Percentiles rank a stretch among this genome's conserved stretches.
Evolutionary conservation across 345 rosid genomes (phyloP).

Genomic region (Moringa oleifera): DNA sequence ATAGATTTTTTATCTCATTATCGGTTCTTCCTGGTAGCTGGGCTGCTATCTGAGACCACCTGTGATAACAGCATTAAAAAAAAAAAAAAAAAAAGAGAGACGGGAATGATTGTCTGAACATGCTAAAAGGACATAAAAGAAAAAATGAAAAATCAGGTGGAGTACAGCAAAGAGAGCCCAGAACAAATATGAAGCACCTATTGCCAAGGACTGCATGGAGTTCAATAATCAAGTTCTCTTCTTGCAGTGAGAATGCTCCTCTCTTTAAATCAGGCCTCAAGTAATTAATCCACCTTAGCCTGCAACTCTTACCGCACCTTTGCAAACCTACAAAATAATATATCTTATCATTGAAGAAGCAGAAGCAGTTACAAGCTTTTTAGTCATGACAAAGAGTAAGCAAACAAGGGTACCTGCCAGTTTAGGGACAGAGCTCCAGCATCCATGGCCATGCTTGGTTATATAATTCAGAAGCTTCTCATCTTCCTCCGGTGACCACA

Average conservation of each 20-base stretch:
- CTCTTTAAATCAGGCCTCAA: slow-evolving; percentile 86
- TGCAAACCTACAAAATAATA: slow-evolving; percentile 43
- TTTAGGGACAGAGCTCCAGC: slow-evolving; percentile 90
- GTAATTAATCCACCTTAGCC: slow-evolving; percentile 86
- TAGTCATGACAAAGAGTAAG: too few relatives aligned
- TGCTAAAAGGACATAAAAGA: too few relatives aligned
- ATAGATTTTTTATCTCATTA: slow-evolving; percentile 60
- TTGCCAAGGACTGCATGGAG: slow-evolving; percentile 75
- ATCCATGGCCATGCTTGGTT: slow-evolving; percentile 68
- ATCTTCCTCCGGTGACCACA: too few relatives aligned
- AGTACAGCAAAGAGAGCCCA: too few relatives aligned
- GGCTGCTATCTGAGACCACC: slow-evolving; percentile 71
- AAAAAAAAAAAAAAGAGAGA: too few relatives aligned
- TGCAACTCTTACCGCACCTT: slow-evolving; percentile 81
- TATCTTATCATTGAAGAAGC: too few relatives aligned
- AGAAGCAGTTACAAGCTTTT: neutral
- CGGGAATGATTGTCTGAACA: neutral
- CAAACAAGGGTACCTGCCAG: slow-evolving; percentile 44
- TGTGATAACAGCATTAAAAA: slow-evolving; percentile 20
- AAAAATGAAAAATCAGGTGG: too few relatives aligned
- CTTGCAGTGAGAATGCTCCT: slow-evolving; percentile 76
- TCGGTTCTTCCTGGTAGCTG: slow-evolving; percentile 61
- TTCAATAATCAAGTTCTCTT: slow-evolving; percentile 70
- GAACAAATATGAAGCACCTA: slow-evolving; percentile 27
- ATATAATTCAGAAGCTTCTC: slow-evolving; percentile 72